phyloP scores from a whole-genome alignment of 73 alveolate genomes.

The Paramecium sonneborni region DNA sequence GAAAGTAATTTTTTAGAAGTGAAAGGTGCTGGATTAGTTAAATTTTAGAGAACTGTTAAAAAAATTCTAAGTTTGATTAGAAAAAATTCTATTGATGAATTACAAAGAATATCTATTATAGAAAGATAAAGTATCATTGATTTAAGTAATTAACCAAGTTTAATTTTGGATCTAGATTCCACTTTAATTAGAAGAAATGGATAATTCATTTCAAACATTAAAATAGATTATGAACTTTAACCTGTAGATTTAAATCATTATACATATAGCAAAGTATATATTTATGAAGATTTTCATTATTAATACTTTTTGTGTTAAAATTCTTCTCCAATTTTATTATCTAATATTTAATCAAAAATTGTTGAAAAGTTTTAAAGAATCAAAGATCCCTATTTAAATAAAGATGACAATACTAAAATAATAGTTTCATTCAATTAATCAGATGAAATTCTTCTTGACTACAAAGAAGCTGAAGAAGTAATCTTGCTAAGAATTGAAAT shows the following conservation, averaged over 20 bases:
- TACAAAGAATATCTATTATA: background rate
- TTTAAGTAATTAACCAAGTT: background rate
- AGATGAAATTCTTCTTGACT: background rate
- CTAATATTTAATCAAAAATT: background rate
- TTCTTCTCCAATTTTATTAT: background rate
- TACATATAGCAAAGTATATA: background rate
- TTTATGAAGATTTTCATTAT: constrained; percentile 22
- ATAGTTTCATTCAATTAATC: background rate
- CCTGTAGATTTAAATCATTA: background rate
- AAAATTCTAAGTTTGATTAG: background rate
- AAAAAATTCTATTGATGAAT: background rate
- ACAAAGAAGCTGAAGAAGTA: background rate
- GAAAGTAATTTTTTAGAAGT: background rate
- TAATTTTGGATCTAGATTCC: background rate
- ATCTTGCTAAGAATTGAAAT: background rate
- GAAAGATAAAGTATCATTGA: constrained; percentile 12
- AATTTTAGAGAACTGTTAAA: constrained; percentile 4
- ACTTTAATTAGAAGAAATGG: background rate
- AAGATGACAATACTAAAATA: constrained; percentile 9
- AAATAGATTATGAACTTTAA: background rate
- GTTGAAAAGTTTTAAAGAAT: background rate
- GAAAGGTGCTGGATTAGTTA: background rate
- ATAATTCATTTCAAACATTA: background rate
- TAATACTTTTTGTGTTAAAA: background rate
- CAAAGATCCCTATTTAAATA: background rate